Conservation (phyloP, 148 eudicot species). For the Chenopodium berlandieri region DNA sequence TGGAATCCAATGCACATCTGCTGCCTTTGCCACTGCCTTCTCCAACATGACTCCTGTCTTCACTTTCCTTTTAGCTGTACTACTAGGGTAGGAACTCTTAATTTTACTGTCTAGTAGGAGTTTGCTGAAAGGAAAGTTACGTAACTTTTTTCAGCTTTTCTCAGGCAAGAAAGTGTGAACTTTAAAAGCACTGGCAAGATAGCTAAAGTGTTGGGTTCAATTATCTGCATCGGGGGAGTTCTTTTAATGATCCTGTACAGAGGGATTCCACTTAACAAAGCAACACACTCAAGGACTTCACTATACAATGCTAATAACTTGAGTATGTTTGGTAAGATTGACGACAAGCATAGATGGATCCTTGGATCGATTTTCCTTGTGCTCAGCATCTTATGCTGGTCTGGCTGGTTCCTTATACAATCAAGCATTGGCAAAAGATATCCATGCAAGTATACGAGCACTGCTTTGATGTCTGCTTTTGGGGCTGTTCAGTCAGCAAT, state of each 20-base stretch:
- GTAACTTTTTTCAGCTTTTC: conserved; percentile 11
- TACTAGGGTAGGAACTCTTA: conserved; percentile 43
- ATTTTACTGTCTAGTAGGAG: not conserved
- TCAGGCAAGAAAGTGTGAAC: conserved; percentile 65
- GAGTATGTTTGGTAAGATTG: not conserved
- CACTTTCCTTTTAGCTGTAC: conserved; percentile 63
- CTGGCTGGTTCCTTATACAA: conserved; percentile 79
- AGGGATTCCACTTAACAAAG: conserved; percentile 45
- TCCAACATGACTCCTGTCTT: conserved; percentile 58
- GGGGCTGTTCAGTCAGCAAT: conserved; percentile 56
- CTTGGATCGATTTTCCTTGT: conserved; percentile 47
- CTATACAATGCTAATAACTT: conserved; percentile 14
- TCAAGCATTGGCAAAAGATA: conserved; percentile 52
- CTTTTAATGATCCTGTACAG: conserved; percentile 50
- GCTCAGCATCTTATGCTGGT: conserved; percentile 52
- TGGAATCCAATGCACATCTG: conserved; percentile 62
- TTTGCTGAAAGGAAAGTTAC: not conserved
- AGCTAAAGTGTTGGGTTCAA: conserved; percentile 56
- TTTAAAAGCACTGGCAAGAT: conserved; percentile 52
- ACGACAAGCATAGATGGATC: conserved; percentile 27
- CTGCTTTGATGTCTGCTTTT: conserved; percentile 55
- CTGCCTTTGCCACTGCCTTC: conserved; percentile 62
- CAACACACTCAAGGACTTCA: not conserved
- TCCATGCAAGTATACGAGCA: conserved; percentile 60
- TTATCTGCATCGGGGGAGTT: conserved; percentile 50